Evolutionary conservation across 2,329 filamentous ascomycete genomes (phyloP).

Genomic region (Penicillium sp.): DNA sequence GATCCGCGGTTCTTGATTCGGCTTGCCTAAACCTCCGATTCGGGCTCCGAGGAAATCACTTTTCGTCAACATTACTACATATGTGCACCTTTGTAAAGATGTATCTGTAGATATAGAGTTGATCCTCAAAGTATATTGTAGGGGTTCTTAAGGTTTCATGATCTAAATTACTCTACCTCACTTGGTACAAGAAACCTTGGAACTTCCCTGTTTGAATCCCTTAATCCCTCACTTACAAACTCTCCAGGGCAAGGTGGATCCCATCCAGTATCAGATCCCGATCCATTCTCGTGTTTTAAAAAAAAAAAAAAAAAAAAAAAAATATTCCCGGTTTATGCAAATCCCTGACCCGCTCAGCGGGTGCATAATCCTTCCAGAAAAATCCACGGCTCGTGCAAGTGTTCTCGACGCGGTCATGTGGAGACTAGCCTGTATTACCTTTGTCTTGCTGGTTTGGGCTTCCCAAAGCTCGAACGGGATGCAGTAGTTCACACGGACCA

Average conservation of each 20-base stretch:
- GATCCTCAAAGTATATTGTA: too few relatives aligned
- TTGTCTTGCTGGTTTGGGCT: not conserved
- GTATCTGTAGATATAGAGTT: too few relatives aligned
- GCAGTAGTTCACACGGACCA: not conserved
- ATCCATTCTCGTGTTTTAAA: not conserved
- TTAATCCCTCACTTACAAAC: not conserved
- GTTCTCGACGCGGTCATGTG: not conserved
- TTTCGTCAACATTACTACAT: not conserved
- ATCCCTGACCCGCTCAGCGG: not conserved
- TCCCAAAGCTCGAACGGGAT: too few relatives aligned
- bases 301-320: too few relatives aligned
- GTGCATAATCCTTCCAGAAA: not conserved
- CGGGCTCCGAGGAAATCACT: not conserved
- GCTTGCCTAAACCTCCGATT: not conserved
- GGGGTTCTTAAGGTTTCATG: too few relatives aligned
- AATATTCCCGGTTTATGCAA: not conserved
- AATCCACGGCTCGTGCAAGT: not conserved
- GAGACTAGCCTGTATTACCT: not conserved
- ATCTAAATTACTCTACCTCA: too few relatives aligned
- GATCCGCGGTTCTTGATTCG: not conserved
- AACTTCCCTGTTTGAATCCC: not conserved
- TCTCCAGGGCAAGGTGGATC: not conserved
- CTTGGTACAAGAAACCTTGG: not conserved
- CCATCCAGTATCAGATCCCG: not conserved
- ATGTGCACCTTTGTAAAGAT: too few relatives aligned